These are phyloP conservation scores for Melanopsichium pennsylvanicum DNA, from an alignment of 1,284 basidiomycete genomes.

Conservation along the genomic window DNA sequence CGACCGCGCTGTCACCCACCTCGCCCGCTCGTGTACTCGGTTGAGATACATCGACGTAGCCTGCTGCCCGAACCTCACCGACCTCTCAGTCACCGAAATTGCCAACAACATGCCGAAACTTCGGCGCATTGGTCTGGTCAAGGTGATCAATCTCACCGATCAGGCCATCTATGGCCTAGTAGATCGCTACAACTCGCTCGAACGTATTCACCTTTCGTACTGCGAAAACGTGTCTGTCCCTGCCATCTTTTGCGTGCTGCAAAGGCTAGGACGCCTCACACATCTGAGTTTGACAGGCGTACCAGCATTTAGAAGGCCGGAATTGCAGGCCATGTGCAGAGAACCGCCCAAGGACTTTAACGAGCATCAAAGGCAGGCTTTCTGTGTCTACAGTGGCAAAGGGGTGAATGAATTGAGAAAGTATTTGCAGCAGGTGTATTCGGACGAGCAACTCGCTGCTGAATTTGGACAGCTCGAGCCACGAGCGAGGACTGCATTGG, in stretches of 20 bases:
- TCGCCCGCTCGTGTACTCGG: conserved; percentile 89
- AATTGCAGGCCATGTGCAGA: conserved; percentile 89
- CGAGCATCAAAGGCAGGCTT: conserved; percentile 85
- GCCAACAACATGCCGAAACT: conserved; percentile 84
- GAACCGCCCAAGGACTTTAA: conserved; percentile 90
- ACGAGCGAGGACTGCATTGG: conserved; percentile 30
- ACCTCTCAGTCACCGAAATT: conserved; percentile 91
- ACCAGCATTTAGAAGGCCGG: conserved; percentile 82
- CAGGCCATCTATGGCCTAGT: conserved; percentile 87
- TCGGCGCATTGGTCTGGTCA: conserved; percentile 91
- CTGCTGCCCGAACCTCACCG: conserved; percentile 89
- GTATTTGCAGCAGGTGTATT: conserved; percentile 66
- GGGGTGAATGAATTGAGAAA: conserved; percentile 84
- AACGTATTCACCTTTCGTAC: conserved; percentile 95
- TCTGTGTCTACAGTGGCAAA: conserved; percentile 95
- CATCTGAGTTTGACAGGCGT: conserved; percentile 97
- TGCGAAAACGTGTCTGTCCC: conserved; percentile 93
- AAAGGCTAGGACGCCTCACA: conserved; percentile 84
- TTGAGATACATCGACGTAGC: conserved; percentile 96
- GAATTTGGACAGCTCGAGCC: conserved; percentile 49
- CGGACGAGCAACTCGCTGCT: conserved; percentile 37
- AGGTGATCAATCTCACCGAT: conserved; percentile 89
- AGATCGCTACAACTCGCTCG: conserved; percentile 75
- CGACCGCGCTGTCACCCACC: conserved; percentile 82
- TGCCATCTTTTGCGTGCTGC: conserved; percentile 88